phyloP scores from a whole-genome alignment of 306 rosid genomes.

The Arachis stenosperma region DNA sequence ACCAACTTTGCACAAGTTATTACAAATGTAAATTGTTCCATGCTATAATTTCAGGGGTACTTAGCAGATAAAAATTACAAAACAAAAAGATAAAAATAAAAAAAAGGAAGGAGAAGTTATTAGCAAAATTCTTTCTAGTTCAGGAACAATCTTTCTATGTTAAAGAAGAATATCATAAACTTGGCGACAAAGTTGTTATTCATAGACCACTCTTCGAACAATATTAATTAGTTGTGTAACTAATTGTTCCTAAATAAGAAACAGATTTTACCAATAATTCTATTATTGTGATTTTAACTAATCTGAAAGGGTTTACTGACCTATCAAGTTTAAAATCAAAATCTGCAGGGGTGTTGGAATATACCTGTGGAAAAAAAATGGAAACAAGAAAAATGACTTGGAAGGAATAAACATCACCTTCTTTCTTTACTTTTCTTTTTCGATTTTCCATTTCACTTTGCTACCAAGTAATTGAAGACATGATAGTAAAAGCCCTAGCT shows the following conservation, averaged over 20 bases:
- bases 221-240: neutral
- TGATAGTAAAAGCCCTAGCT: neutral
- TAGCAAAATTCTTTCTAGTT: conserved; percentile 7
- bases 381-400: conserved; percentile 31
- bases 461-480: conserved; percentile 8
- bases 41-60: neutral
- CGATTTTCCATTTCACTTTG: conserved; percentile 24
- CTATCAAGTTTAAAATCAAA: conserved; percentile 96
- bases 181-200: neutral
- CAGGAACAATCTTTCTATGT: neutral
- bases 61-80: conserved; percentile 13
- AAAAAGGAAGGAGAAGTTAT: neutral
- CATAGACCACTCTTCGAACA: conserved; percentile 9
- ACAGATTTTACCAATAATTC: neutral
- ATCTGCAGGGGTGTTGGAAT: conserved; percentile 96
- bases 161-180: too few species aligned
- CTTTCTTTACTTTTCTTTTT: neutral
- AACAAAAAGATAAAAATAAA: neutral
- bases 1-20: conserved; percentile 18
- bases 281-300: conserved; percentile 10
- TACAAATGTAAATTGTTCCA: conserved; percentile 27
- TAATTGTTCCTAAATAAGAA: conserved; percentile 6
- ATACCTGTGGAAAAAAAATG: conserved; percentile 54
- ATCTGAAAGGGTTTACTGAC: conserved; percentile 42
- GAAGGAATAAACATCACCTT: conserved; percentile 1